phyloP scores from a whole-genome alignment of 1,139 yeast species.

The Ogataea hybrid region DNA sequence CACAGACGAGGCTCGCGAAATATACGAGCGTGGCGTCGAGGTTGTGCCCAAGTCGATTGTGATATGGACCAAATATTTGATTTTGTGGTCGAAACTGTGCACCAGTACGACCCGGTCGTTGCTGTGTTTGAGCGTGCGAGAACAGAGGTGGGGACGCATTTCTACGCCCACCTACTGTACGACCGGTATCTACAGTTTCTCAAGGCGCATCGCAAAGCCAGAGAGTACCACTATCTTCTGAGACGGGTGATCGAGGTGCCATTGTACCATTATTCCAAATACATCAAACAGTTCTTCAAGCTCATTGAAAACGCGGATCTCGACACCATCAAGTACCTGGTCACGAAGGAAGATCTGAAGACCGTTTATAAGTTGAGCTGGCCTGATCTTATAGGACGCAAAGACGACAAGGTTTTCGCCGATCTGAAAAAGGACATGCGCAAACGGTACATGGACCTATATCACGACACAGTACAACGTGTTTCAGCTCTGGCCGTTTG shows the following conservation, averaged over 20 bases:
- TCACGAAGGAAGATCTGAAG: constrained; percentile 26
- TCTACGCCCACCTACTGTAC: constrained; percentile 73
- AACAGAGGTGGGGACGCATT: constrained; percentile 65
- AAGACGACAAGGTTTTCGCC: constrained; percentile 20
- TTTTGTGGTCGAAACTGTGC: constrained; percentile 47
- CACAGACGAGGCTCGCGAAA: constrained; percentile 43
- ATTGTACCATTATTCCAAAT: constrained; percentile 68
- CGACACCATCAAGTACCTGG: constrained; percentile 30
- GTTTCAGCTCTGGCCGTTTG: constrained; percentile 62
- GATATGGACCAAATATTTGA: constrained; percentile 73
- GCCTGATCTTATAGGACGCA: constrained; percentile 24
- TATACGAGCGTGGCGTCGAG: constrained; percentile 55
- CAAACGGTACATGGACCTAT: constrained; percentile 50
- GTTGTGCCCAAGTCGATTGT: constrained; percentile 55
- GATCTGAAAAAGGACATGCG: constrained; percentile 39
- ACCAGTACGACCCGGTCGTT: constrained; percentile 36
- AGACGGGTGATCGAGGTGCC: constrained; percentile 70
- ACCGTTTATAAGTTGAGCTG: constrained; percentile 33
- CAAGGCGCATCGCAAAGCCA: constrained; percentile 39
- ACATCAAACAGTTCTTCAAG: constrained; percentile 45
- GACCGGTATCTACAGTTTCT: constrained; percentile 60
- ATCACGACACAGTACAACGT: constrained; percentile 60
- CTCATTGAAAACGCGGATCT: constrained; percentile 40
- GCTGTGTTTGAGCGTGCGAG: constrained; percentile 64
- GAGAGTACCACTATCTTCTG: constrained; percentile 47